Evolutionary conservation across 2,329 filamentous ascomycete species (phyloP), one percentile per base, ranked within the genome.

Genomic region (Sclerotinia trifoliorum): DNA sequence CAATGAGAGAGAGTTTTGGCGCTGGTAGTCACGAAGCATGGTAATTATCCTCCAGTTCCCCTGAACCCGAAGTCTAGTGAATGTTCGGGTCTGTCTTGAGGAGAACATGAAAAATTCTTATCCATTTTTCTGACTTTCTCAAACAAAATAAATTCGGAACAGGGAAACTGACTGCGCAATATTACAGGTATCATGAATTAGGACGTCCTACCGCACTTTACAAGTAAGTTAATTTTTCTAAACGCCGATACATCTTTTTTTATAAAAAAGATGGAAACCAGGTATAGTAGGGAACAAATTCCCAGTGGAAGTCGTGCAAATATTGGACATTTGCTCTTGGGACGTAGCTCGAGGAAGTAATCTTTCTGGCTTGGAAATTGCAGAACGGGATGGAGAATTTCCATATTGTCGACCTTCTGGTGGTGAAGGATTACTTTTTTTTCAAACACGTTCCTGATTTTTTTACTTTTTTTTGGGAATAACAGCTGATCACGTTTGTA

Each of bases 191-290:
- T 65, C 52, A 77, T 62, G 77, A 77, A 62, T 66, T 71, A 2
- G 24, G 42, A 5, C 42, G 42, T 8, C 74, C 76, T 3, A 74
- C 73, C 61, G 35, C 73, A 1, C 13, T 75, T 2, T 78, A 78
- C 69, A 76, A 77, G 54, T 56, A 56, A 35, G 54, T 56, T 3
- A 5, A 21, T 6, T 21, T 54, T 54, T 21, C 17, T 4, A 32
- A 19, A 15, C 13, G 13, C 39, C 1, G 3, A 21, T 5, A 48
- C 21, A 5, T 5, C 19, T 21, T 48, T 21, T 48, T 48, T 7
- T 15, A 19, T 3, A 39, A 42, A 15, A 15, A 11, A 42, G 11
- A 54, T 3, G 17, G 3, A 52, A 19, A 19, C 15, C 6, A 54
- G 15, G 4, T 21, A 21, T n/a, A 21, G 11, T 13, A 39, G 21